Base-by-base conservation (phyloP, 1,284 basidiomycete genomes). In the Paramarasmius palmivorus region DNA sequence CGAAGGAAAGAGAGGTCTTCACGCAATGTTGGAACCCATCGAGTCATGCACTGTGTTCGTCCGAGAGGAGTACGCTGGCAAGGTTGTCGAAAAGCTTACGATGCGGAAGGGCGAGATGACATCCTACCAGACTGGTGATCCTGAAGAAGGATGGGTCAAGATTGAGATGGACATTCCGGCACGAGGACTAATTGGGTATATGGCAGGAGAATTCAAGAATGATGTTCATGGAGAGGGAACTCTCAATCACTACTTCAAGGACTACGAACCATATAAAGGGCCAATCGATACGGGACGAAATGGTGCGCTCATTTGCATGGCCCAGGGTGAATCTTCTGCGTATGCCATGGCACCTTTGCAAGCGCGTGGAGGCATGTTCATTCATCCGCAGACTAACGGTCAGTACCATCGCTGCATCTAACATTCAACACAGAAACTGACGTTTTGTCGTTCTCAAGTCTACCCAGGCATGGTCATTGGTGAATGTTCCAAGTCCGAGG, bases 381-480 rank as follows among this genome's bases (percentile, higher is more conserved):
- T 77, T 34, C 64, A 70, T 25, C 73, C 75, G 2, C 64, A 68
- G 35, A 73, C 68, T 5, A 67, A 71, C 59, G 74, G 73, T 75
- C 34, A 19, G 63, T 58, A 22, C 45, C 12, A 22, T 25, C 15
- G 14, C n/a, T 15, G n/a, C 7, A 17, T 29, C 2, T n/a, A 3
- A 8, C 25, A 8, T 47, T n/a, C 9, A 35, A 4, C 25, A 14
- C 17, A n/a, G 47, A n/a, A 22, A 25, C 39, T 12, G 41, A 35
- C 22, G 20, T 22, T 53, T 12, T 17, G 20, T 50, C 7, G 39
- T 26, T 22, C 12, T 36, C 1, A 50, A 75, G 74, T 77, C 23
- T 78, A 78, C 60, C 70, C 75, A 2, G 75, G 75, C 15, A 76
- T 78, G 75, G 73, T 78, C 36, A 73, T 78, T 46, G 75, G 76